A percentile compares a stretch with the other conserved stretches of the same genome.
These are phyloP conservation scores for Polytrichum formosum DNA, from an alignment of 225 moss, liverwort and hornwort genomes.

Conservation along the genomic window DNA sequence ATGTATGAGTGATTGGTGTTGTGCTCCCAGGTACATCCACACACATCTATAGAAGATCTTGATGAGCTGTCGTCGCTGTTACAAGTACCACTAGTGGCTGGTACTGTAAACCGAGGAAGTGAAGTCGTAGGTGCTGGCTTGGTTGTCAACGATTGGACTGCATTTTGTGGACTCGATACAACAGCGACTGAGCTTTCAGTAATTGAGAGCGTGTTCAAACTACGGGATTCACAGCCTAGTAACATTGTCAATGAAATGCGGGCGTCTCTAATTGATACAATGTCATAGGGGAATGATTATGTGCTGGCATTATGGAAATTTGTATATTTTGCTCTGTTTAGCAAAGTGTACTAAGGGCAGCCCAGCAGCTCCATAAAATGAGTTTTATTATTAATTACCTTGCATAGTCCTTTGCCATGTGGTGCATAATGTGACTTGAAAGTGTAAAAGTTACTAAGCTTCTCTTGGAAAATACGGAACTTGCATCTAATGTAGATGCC, in stretches of 20 bases:
- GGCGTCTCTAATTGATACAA: conserved; percentile 88
- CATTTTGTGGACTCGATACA: conserved; percentile 88
- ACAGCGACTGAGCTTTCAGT: conserved; percentile 95
- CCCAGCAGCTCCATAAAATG: no score
- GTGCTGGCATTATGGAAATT: no score
- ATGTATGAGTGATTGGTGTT: neutral
- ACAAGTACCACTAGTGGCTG: conserved; percentile 88
- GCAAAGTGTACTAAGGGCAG: no score
- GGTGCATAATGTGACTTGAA: no score
- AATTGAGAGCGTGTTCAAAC: conserved; percentile 87
- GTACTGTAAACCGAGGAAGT: conserved; percentile 94
- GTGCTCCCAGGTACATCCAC: conserved; percentile 76
- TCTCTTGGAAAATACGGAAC: no score
- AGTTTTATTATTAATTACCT: no score
- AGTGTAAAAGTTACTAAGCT: no score
- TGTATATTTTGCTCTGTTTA: no score
- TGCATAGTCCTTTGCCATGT: no score
- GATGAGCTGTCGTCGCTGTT: conserved; percentile 90
- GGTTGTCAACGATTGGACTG: conserved; percentile 96
- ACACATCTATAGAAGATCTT: conserved; percentile 91
- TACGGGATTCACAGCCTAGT: conserved; percentile 91
- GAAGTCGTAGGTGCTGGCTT: conserved; percentile 92
- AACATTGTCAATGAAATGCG: conserved; percentile 98
- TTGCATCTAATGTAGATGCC: no score
- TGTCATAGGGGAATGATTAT: conserved; percentile 50